Conservation (phyloP, 768 basidiomycete genomes). For the Pulveroboletus sp. region DNA sequence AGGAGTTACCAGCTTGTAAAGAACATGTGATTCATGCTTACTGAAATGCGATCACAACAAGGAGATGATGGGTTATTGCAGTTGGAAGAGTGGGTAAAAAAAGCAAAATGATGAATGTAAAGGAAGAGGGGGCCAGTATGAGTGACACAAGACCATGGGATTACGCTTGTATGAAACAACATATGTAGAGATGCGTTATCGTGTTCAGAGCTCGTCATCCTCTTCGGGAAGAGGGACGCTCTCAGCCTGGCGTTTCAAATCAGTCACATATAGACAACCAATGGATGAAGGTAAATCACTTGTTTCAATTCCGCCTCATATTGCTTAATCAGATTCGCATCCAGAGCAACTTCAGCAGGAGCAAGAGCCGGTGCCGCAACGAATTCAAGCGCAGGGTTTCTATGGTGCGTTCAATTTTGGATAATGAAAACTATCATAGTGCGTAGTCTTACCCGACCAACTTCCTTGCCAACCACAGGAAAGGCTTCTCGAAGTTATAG, state of each 20-base stretch:
- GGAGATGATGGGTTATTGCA: conserved; percentile 22
- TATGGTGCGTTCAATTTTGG: conserved; percentile 27
- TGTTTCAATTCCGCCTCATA: conserved; percentile 74
- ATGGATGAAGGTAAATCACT: conserved; percentile 36
- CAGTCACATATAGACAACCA: not conserved
- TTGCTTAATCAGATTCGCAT: conserved; percentile 67
- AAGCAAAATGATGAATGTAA: conserved; percentile 17
- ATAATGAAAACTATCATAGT: not conserved
- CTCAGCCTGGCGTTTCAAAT: conserved; percentile 57
- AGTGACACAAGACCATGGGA: conserved; percentile 19
- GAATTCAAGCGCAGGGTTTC: conserved; percentile 86
- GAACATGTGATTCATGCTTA: conserved; percentile 18
- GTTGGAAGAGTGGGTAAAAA: conserved; percentile 19
- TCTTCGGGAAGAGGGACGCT: conserved; percentile 95
- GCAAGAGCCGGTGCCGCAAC: conserved; percentile 95
- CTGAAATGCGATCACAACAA: conserved; percentile 23
- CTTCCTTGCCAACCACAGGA: conserved; percentile 99
- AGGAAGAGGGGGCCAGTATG: conserved; percentile 10
- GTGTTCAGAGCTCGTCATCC: conserved; percentile 74
- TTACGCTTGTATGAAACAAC: conserved; percentile 19
- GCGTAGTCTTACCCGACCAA: conserved; percentile 75
- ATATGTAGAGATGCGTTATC: conserved; percentile 14
- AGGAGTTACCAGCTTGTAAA: not conserved
- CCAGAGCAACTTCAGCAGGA: conserved; percentile 88
- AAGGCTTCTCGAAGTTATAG: conserved; percentile 99